Evolutionary conservation across 164 flowering plant genomes (phyloP), one percentile per base, ranked within the genome.

Genomic region (Paratinospora sagittata): DNA sequence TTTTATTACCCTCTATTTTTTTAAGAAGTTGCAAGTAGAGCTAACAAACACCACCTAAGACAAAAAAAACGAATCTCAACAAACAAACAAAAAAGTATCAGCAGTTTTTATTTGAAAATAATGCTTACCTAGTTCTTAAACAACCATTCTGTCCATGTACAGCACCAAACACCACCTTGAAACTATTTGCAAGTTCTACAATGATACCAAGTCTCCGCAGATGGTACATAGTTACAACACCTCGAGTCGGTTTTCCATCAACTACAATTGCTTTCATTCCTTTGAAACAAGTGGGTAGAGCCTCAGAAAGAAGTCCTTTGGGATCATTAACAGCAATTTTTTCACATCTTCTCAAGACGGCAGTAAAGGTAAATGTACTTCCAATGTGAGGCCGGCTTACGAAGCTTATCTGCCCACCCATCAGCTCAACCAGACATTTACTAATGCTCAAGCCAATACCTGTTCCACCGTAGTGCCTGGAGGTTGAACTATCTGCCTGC

Each of bases 401-500:
- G 79, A 93, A 93, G 76, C 60, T 79, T 70, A 93, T 91, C 43
- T 86, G 84, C 70, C 98, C 98, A 74, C 89, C 89, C 98, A 93
- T 93, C 67, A 90, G 80, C 82, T 91, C 91, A 73, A 91, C 97
- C 66, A 93, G 78, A 72, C 97, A 91, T 81, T 91, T 91, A 34
- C 92, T 89, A 49, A 93, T 93, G 82, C 97, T 93, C 80, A 93
- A 79, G 33, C 98, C 98, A 27, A 93, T 91, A 30, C 98, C 98
- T 21, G 97, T 91, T 26, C 98, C 98, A 13, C 98, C 98, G 78
- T 86, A 91, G 67, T 83, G 76, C 80, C 98, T 79, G 24, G 98
- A 93, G 45, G 97, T 91, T 24, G 98, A 91, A 77, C 97, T 93
- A 70, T 93, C 98, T 26, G 94, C 98, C 80, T 93, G 98, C 97